Conservation (phyloP, 345 rosid genomes). For the Citrus maxima region DNA sequence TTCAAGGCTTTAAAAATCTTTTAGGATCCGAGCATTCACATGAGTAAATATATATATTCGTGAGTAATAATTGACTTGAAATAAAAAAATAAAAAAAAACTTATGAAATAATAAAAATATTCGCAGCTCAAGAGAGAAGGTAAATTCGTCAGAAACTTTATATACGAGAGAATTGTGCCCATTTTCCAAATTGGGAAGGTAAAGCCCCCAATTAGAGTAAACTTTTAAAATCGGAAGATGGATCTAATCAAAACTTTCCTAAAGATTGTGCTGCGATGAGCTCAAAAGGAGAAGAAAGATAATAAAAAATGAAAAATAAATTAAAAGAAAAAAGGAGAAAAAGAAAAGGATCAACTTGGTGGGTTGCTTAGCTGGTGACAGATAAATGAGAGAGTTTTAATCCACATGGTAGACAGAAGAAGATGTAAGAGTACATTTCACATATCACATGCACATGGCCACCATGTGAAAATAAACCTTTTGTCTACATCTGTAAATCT, state of each 20-base stretch:
- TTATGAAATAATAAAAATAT: too few species aligned
- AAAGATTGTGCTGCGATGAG: neutral
- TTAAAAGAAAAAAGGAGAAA: neutral
- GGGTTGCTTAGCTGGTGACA: conserved; percentile 65
- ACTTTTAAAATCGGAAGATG: neutral
- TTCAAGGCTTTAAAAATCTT: too few species aligned
- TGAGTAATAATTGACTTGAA: neutral
- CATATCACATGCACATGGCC: conserved; percentile 41
- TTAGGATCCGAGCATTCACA: neutral
- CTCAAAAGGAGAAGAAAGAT: neutral
- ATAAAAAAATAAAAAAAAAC: too few species aligned
- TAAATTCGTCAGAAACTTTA: neutral
- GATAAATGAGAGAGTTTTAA: conserved; percentile 47
- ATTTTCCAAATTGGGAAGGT: neutral
- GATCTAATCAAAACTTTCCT: neutral
- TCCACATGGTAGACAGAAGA: conserved; percentile 57
- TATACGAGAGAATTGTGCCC: neutral
- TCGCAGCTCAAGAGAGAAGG: neutral
- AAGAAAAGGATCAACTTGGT: conserved; percentile 16
- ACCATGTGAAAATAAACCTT: conserved; percentile 35
- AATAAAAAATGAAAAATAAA: neutral
- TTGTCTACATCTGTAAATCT: conserved; percentile 25
- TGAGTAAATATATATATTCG: neutral
- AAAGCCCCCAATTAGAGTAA: neutral
- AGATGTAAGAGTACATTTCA: conserved; percentile 39